phyloP scores from a whole-genome alignment of 176 grass and related monocot species.

The Chrysopogon serrulatus region DNA sequence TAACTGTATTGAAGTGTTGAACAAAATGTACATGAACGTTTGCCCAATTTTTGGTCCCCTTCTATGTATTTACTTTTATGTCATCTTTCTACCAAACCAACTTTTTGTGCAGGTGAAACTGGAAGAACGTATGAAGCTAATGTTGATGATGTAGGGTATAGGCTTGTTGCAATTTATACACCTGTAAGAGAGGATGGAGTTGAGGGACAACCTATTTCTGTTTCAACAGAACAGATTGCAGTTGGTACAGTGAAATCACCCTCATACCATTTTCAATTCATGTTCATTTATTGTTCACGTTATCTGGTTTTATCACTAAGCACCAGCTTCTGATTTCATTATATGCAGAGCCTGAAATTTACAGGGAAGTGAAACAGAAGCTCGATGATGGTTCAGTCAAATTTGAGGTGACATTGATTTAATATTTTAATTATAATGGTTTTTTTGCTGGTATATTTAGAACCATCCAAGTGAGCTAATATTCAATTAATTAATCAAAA shows the following conservation, averaged over 20 bases:
- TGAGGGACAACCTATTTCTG: conserved; percentile 87
- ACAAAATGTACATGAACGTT: neutral
- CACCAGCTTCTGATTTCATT: conserved; percentile 18
- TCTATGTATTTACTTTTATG: neutral
- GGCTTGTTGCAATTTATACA: conserved; percentile 92
- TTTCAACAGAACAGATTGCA: conserved; percentile 86
- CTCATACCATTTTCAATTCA: neutral
- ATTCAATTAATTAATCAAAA: neutral
- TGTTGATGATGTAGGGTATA: conserved; percentile 93
- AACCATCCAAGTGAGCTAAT: neutral
- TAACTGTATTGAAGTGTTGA: neutral
- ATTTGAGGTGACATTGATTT: conserved; percentile 69
- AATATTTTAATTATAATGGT: conserved; percentile 1
- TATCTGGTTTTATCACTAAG: neutral
- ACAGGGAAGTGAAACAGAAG: conserved; percentile 92
- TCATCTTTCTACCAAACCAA: conserved; percentile 12
- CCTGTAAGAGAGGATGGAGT: conserved; percentile 90
- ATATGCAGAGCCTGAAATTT: conserved; percentile 78
- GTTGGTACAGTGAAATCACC: conserved; percentile 64
- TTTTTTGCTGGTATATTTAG: neutral
- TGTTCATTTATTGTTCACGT: conserved; percentile 1
- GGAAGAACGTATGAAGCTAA: conserved; percentile 95
- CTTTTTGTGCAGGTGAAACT: conserved; percentile 58
- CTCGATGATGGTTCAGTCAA: conserved; percentile 81
- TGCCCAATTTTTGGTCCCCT: neutral